Conservation (phyloP, 2,329 filamentous ascomycete genomes). For the Hypoxylon sp. region DNA sequence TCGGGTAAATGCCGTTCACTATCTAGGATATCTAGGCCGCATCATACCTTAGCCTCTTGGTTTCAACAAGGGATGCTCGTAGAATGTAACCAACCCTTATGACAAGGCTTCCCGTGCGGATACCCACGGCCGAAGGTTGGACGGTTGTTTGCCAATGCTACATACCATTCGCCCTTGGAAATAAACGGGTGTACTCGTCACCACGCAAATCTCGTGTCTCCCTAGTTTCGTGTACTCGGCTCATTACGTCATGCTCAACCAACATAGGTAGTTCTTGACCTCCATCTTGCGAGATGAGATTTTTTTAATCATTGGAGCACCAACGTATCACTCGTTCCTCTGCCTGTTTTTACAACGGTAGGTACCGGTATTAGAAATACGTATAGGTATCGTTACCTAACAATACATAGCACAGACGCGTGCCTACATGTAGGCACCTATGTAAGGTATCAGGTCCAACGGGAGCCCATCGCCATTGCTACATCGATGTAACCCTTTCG, state of each 20-base stretch:
- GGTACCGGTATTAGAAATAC: no score
- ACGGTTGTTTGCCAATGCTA: not conserved
- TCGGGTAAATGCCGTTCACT: conserved; percentile 24
- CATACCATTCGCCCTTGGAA: not conserved
- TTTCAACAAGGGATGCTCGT: not conserved
- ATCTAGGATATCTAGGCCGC: not conserved
- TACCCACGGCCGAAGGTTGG: not conserved
- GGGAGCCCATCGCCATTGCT: not conserved
- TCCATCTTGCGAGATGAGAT: no score
- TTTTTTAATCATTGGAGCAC: no score
- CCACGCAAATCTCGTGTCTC: not conserved
- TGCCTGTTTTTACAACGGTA: not conserved
- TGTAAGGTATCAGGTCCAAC: not conserved
- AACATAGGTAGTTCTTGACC: no score
- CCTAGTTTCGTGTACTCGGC: not conserved
- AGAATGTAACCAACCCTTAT: not conserved
- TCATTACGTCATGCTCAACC: not conserved
- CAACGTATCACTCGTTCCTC: not conserved
- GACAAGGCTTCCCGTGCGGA: not conserved
- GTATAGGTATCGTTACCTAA: no score
- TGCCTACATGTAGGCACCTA: no score
- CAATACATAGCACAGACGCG: no score
- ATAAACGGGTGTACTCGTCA: not conserved
- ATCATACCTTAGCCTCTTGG: not conserved
- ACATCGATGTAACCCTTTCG: not conserved